phyloP scores from a whole-genome alignment of 1,284 basidiomycete genomes.

The Sphaerobolus stellatus region DNA sequence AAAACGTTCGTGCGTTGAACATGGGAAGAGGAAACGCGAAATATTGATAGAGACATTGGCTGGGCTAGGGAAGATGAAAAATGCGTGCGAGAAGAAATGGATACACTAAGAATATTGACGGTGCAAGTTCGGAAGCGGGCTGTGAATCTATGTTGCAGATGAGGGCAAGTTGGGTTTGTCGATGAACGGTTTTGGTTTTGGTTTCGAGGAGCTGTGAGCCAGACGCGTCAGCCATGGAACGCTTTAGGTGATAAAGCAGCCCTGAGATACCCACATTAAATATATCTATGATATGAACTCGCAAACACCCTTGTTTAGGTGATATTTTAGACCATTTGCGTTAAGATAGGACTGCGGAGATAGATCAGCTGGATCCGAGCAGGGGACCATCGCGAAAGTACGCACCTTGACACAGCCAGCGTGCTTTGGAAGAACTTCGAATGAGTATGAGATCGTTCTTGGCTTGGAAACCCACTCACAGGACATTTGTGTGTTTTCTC shows the following conservation, averaged over 20 bases:
- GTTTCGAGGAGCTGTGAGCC: neutral
- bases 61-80: neutral
- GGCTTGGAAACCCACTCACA: conserved; percentile 26
- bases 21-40: neutral
- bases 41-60: neutral
- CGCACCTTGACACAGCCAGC: conserved; percentile 42
- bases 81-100: neutral
- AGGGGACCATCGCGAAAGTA: neutral
- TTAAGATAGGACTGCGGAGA: conserved; percentile 49
- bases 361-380: neutral
- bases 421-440: conserved; percentile 27
- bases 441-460: neutral
- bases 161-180: too few species aligned
- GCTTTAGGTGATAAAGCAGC: neutral
- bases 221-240: neutral
- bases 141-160: conserved; percentile 1
- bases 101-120: conserved; percentile 2
- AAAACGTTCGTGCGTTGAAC: too few species aligned
- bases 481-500: conserved; percentile 40
- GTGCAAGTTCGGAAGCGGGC: conserved; percentile 3
- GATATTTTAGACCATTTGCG: conserved; percentile 63
- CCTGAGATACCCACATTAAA: conserved; percentile 1
- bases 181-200: neutral
- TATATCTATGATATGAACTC: conserved; percentile 19
- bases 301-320: conserved; percentile 60